Base-by-base conservation (phyloP, 176 grass and related monocot species). In the Bonia amplexicaulis region DNA sequence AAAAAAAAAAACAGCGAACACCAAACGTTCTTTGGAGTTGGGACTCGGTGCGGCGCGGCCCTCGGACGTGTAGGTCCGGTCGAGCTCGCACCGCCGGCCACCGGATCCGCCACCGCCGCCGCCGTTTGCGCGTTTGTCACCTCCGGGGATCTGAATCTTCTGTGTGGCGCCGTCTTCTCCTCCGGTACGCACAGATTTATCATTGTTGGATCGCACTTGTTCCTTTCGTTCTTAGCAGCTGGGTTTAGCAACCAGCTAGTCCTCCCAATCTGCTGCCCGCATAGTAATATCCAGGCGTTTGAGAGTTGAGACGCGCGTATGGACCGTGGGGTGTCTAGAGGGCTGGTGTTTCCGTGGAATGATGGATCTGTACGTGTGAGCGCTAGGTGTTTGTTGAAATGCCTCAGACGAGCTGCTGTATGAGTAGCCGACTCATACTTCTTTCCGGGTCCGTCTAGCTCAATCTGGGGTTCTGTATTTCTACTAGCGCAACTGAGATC, bases 381-480 rank as follows among this genome's bases (percentile, higher is more conserved):
- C 25, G 60, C 57, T 12, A 87, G 64, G 45, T 91, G 86, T 82
- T 85, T 70, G 71, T 87, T 73, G 89, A 81, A 74, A 85, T 94
- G 73, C 65, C 46, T 61, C 83, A 87, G 23, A 69, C 23, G 39
- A 59, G 17, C n/a, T 70, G 10, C 40, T 54, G 8, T 81, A 3
- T 7, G 13, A 53, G 46, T 53, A 25, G 47, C 33, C 33, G 31
- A 54, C 8, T 81, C 48, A 26, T 31, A 15, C 42, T 41, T 29
- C n/a, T 71, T 44, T 58, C 14, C 26, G 14, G 77, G n/a, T 6
- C 37, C 37, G 9, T 45, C 4, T 71, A 71, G 48, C 54, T 71
- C 6, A 45, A 42, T 70, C 20, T 19, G 1, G 22, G 35, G 41
- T 58, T 11, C 19, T 53, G 12, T 51, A 16, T 66, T 51, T 53